Evolutionary conservation across 805 yeast genomes (phyloP).

Genomic region (Maudiozyma barnettii): DNA sequence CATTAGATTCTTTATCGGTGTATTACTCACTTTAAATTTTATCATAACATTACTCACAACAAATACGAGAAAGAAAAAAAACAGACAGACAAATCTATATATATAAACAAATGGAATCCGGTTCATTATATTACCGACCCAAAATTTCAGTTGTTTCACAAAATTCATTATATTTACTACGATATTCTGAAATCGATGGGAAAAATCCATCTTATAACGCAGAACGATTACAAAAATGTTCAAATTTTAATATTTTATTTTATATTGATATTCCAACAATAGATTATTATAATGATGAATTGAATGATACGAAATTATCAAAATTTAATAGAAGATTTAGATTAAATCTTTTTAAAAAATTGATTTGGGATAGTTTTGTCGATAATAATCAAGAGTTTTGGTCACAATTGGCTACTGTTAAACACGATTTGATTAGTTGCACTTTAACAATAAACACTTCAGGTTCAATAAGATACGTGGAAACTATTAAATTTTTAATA

Average conservation of each 20-base stretch:
- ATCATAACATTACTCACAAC: too few relatives aligned
- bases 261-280: slow-evolving; percentile 29
- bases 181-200: slow-evolving; percentile 20
- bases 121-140: slow-evolving; percentile 6
- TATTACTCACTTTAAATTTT: too few relatives aligned
- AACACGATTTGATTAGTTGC: not conserved
- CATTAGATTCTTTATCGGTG: too few relatives aligned
- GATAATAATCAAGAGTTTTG: slow-evolving; percentile 20
- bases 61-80: too few relatives aligned
- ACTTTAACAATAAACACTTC: slow-evolving; percentile 17
- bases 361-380: slow-evolving; percentile 19
- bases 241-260: slow-evolving; percentile 14
- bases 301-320: slow-evolving; percentile 19
- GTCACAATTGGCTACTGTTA: slow-evolving; percentile 7
- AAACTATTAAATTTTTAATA: slow-evolving; percentile 25
- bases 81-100: too few relatives aligned
- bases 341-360: slow-evolving; percentile 19
- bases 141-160: slow-evolving; percentile 23
- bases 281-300: slow-evolving; percentile 28
- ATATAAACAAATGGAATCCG: not conserved
- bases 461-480: slow-evolving; percentile 29
- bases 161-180: slow-evolving; percentile 23
- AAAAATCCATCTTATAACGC: not conserved
- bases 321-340: slow-evolving; percentile 25
- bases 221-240: not conserved